Base-by-base conservation (phyloP, 768 basidiomycete species). In the Symmetrospora coprosmae region DNA sequence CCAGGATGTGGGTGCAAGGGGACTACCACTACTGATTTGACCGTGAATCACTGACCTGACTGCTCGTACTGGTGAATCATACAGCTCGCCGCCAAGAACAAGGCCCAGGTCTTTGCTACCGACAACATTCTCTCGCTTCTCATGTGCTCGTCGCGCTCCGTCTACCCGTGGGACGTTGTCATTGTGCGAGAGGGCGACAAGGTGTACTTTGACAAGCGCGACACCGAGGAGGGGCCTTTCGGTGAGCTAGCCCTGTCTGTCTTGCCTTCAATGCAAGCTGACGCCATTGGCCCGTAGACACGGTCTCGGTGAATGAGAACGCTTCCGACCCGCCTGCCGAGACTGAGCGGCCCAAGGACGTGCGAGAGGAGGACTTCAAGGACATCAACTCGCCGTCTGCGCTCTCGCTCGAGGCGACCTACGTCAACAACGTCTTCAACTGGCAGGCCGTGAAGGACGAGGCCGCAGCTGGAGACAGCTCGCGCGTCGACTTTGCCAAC, bases 161-260 rank as follows among this genome's bases (percentile, higher is more conserved):
- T 91, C 61, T 90, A 94, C 74, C 91, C 92, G 4, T 99, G 94
- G 94, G 94, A 99, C 70, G 90, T 99, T 52, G 86, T 99, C 64
- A 85, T 97, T 67, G 78, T 87, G 30, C 84, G 88, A 30, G 89
- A 94, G 71, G 91, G 89, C 39, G 83, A 89, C 76, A 86, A 83
- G 70, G 75, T 99, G 8, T 97, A 86, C 78, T 81, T 99, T 65
- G 94, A 99, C 78, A 97, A 97, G 75, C 86, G 94, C 61, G 87
- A 90, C 71, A 38, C 34, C 7, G 74, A 75, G 62, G 91, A 90
- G 16, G 91, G 92, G 56, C 87, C 91, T 2, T 94, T 96, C 69
- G 89, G 73, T 73, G 31, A 31, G 71, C 49, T n/a, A 2, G 13
- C 33, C 6, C 34, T 34, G 2, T 34, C 17, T 25, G 19, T 33